A percentile compares a stretch with the other conserved stretches of the same genome.
These are phyloP conservation scores for Claviceps digitariae DNA, from an alignment of 2,329 filamentous ascomycete species.

Conservation along the genomic window DNA sequence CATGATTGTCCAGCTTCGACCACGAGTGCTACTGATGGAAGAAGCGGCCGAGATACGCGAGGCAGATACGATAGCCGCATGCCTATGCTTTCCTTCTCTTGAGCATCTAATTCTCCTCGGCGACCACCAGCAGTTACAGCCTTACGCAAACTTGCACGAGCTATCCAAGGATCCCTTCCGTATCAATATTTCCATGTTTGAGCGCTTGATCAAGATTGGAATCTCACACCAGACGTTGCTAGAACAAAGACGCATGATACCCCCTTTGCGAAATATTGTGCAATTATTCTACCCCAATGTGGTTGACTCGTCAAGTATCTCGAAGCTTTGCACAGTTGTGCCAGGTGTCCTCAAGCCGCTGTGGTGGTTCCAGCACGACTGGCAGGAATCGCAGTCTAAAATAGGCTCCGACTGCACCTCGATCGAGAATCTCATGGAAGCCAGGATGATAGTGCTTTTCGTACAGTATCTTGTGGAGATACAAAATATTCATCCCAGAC, in stretches of 20 bases:
- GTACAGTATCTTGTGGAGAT: conserved; percentile 52
- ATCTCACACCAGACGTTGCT: conserved; percentile 52
- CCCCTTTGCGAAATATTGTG: conserved; percentile 29
- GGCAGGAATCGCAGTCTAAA: conserved; percentile 28
- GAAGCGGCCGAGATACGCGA: conserved; percentile 68
- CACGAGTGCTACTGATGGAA: conserved; percentile 60
- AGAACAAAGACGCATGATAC: conserved; percentile 50
- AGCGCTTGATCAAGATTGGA: conserved; percentile 55
- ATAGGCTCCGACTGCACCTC: conserved; percentile 52
- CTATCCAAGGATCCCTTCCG: conserved; percentile 48
- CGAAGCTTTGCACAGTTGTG: conserved; percentile 22
- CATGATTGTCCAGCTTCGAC: conserved; percentile 51
- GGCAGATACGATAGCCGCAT: conserved; percentile 39
- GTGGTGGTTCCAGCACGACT: conserved; percentile 36
- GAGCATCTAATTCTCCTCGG: conserved; percentile 50
- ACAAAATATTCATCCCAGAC: conserved; percentile 37
- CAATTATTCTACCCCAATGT: conserved; percentile 33
- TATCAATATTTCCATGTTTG: conserved; percentile 65
- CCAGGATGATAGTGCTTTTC: conserved; percentile 61
- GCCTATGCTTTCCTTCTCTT: conserved; percentile 30
- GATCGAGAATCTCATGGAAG: conserved; percentile 53
- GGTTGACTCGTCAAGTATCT: conserved; percentile 24
- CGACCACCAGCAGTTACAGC: conserved; percentile 68
- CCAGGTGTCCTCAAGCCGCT: conserved; percentile 28
- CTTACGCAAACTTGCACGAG: conserved; percentile 48